These are phyloP conservation scores for Amborella trichopoda DNA, from an alignment of 164 flowering plant genomes.

Conservation along the genomic window DNA sequence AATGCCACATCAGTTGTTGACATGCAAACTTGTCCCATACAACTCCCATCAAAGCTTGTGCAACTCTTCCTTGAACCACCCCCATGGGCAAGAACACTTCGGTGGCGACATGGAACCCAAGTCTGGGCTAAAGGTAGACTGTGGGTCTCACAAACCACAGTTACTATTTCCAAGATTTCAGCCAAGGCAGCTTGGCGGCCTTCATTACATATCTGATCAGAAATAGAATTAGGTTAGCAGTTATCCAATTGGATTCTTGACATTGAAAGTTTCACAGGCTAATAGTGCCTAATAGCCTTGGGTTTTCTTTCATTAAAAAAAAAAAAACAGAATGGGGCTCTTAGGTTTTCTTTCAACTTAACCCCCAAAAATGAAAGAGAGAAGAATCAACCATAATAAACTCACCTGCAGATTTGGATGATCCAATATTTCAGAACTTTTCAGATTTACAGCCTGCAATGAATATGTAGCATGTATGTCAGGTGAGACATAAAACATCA, in stretches of 20 bases:
- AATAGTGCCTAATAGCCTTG: too few relatives aligned
- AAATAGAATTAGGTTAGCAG: too few relatives aligned
- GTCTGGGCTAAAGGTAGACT: conserved; percentile 94
- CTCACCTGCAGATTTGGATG: conserved; percentile 63
- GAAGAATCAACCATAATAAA: not conserved
- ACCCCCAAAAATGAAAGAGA: too few relatives aligned
- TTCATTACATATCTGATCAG: conserved; percentile 73
- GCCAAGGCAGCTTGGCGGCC: conserved; percentile 80
- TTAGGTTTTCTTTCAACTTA: too few relatives aligned
- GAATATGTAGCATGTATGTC: too few relatives aligned
- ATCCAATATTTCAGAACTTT: conserved; percentile 76
- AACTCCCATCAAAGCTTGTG: conserved; percentile 88
- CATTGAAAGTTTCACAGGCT: too few relatives aligned
- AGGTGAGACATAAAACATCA: too few relatives aligned
- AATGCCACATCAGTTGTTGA: conserved; percentile 84
- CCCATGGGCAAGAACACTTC: conserved; percentile 71
- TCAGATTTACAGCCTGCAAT: conserved; percentile 91
- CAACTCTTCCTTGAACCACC: conserved; percentile 83
- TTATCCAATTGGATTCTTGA: too few relatives aligned
- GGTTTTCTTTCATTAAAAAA: too few relatives aligned
- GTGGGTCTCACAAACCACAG: conserved; percentile 76
- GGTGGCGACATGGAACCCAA: conserved; percentile 95
- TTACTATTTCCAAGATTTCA: conserved; percentile 84
- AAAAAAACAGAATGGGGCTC: too few relatives aligned
- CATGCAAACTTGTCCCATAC: conserved; percentile 92